Conservation (phyloP, 2,329 filamentous ascomycete species). For the Onygena corvina region DNA sequence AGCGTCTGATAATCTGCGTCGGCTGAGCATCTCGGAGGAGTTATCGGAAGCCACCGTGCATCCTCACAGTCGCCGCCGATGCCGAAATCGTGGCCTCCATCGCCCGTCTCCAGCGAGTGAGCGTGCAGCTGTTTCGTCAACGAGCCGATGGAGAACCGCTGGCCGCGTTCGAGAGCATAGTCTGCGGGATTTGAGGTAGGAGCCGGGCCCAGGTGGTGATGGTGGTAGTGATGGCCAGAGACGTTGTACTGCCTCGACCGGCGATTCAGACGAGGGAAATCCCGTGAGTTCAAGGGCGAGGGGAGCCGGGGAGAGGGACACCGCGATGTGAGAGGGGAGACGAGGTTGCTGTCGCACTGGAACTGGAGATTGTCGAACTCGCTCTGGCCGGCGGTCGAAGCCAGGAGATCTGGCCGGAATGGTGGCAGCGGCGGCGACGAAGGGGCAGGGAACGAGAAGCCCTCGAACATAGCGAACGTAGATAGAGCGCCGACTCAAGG, state of each 20-base stretch:
- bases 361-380: slow-evolving; percentile 25
- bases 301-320: slow-evolving; percentile 31
- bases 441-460: slow-evolving; percentile 32
- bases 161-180: slow-evolving; percentile 23
- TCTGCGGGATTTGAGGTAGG: slow-evolving; percentile 35
- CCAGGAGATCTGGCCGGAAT: slow-evolving; percentile 19
- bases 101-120: slow-evolving; percentile 26
- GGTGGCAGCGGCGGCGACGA: slow-evolving; percentile 28
- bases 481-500: neutral
- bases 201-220: slow-evolving; percentile 27
- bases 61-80: slow-evolving; percentile 16
- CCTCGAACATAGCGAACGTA: slow-evolving; percentile 28
- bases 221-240: slow-evolving; percentile 19
- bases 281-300: slow-evolving; percentile 6
- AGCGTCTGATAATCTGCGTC: slow-evolving; percentile 16
- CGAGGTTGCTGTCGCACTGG: slow-evolving; percentile 28
- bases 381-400: slow-evolving; percentile 19
- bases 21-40: slow-evolving; percentile 13
- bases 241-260: neutral
- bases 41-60: slow-evolving; percentile 17
- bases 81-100: slow-evolving; percentile 8
- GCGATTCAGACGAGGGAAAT: slow-evolving; percentile 7
- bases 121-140: slow-evolving; percentile 32
- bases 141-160: slow-evolving; percentile 30
- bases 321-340: slow-evolving; percentile 33